Evolutionary conservation across 192 early-diverging fungal genomes (phyloP), one percentile per base, ranked within the genome.

Genomic region (Geranomyces variabilis): DNA sequence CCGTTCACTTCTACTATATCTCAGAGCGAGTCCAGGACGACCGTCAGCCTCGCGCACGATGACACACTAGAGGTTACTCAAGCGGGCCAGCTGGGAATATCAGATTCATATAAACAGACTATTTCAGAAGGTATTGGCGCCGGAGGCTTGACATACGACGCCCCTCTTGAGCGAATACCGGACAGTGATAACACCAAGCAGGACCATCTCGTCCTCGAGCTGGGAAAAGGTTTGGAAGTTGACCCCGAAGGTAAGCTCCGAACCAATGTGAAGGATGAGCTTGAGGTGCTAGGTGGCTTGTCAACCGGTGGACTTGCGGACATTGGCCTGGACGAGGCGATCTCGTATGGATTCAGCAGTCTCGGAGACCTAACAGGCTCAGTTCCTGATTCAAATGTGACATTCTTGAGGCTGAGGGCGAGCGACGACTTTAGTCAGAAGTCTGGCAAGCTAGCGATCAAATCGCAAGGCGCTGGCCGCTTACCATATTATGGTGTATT

Each of bases 401-500:
- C 56, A 10, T 10, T 57, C 14, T 21, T 57, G 14, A 14, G 24
- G 19, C 24, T 57, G 56, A 12, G 26, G 24, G 24, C 56, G 12
- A 28, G 56, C 24, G 56, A 57, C 56, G 56, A 57, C 24, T 57
- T 57, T 26, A 57, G 9, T 28, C 56, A 57, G 56, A 24, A 14
- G 19, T 19, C 9, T 24, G 56, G 56, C 14, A 57, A 14, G 10
- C 56, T 57, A 28, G 56, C 26, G 9, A 57, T 57, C 19, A 28
- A 14, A 10, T 57, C 56, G 10, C 12, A 57, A 57, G 56, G 56
- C 14, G 56, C 24, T 26, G 24, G 24, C 14, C 12, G 24, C 14
- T 19, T 57, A 10, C 56, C 56, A 28, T 57, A 19, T 26, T 57
- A 24, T 24, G 56, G 56, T 10, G 56, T 28, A 26, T 28, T 57